These are phyloP conservation scores for Chaetomium strumarium DNA, from an alignment of 2,329 filamentous ascomycete species.

Conservation along the genomic window DNA sequence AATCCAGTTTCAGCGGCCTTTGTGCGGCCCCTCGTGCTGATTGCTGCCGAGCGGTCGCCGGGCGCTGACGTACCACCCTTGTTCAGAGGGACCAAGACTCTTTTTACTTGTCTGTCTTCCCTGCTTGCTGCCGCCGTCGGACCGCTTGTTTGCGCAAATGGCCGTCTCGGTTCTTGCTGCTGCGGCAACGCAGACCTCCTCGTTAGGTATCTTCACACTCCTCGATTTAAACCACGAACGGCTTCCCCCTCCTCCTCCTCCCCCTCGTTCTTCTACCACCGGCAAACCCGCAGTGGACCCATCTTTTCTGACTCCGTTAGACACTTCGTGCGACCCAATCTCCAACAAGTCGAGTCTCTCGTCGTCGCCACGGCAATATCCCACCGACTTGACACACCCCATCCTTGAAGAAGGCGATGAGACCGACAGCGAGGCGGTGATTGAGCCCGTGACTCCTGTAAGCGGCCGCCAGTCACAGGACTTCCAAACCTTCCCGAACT, in stretches of 20 bases:
- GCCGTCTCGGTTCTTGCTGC: conserved; percentile 28
- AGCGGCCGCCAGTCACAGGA: conserved; percentile 53
- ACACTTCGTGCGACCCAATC: conserved; percentile 10
- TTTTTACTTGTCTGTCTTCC: neutral
- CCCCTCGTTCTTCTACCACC: conserved; percentile 4
- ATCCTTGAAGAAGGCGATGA: conserved; percentile 56
- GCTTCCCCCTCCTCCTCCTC: conserved; percentile 7
- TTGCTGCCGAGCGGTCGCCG: neutral
- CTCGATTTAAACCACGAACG: conserved; percentile 20
- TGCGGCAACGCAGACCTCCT: conserved; percentile 27
- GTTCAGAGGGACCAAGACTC: neutral
- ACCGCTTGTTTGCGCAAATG: conserved; percentile 22
- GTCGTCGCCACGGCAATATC: conserved; percentile 42
- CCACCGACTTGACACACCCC: conserved; percentile 45
- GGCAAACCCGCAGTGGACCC: conserved; percentile 11
- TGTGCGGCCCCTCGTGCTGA: neutral
- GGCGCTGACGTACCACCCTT: conserved; percentile 8
- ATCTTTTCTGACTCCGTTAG: conserved; percentile 13
- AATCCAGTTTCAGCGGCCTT: conserved; percentile 5
- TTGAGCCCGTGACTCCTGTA: conserved; percentile 57
- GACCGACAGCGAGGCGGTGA: conserved; percentile 52
- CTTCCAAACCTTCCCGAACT: conserved; percentile 36
- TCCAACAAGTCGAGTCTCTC: conserved; percentile 28
- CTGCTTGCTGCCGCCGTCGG: neutral
- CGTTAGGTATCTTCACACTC: conserved; percentile 29